Conservation (phyloP, 306 rosid genomes). For the Malus orientalis region DNA sequence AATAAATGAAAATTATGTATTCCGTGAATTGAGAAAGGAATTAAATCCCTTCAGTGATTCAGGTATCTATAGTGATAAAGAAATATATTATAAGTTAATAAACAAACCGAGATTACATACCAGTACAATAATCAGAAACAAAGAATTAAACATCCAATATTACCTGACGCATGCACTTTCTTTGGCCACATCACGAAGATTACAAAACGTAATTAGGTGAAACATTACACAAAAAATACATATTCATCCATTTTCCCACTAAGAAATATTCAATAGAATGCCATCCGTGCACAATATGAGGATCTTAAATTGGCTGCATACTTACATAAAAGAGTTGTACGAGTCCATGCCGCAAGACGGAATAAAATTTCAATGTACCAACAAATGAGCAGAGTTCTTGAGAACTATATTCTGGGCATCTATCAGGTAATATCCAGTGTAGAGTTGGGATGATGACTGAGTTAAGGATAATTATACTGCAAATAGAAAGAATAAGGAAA, state of each 20-base stretch:
- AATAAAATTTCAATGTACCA: constrained; percentile 49
- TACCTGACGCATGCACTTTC: neutral
- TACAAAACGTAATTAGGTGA: neutral
- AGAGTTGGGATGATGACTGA: constrained; percentile 62
- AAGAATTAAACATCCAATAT: neutral
- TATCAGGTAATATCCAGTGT: constrained; percentile 74
- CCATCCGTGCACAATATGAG: neutral
- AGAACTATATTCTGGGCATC: constrained; percentile 38
- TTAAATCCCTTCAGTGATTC: neutral
- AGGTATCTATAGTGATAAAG: neutral
- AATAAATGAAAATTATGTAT: neutral
- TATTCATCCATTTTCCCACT: neutral
- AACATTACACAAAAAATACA: neutral
- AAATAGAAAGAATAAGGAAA: constrained; percentile 17
- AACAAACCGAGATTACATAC: neutral
- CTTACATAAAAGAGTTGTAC: constrained; percentile 80
- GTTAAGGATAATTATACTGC: constrained; percentile 70
- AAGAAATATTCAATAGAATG: neutral
- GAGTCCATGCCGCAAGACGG: constrained; percentile 57
- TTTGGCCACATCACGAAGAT: neutral
- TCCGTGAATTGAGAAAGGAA: neutral
- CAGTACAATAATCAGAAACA: neutral
- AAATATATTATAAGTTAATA: neutral
- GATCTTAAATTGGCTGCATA: neutral
- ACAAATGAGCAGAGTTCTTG: constrained; percentile 35